These are phyloP conservation scores for Xylogone sp. DNA, from an alignment of 2,329 filamentous ascomycete genomes.

Conservation along the genomic window DNA sequence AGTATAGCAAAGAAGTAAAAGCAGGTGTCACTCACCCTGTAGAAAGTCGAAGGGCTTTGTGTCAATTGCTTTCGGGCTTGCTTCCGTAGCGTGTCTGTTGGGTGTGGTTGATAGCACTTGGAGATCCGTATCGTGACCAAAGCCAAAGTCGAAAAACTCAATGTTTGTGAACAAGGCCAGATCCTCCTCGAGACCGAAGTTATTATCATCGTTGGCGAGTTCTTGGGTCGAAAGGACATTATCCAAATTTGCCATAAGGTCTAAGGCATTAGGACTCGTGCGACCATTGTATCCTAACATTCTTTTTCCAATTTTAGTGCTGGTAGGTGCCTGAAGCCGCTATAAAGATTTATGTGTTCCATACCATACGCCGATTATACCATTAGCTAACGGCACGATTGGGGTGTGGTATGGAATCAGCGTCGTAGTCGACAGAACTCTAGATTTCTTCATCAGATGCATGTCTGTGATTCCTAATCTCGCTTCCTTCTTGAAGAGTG, in stretches of 20 bases:
- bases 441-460: too few species aligned
- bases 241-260: conserved; percentile 86
- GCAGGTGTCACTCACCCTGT: too few species aligned
- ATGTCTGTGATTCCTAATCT: too few species aligned
- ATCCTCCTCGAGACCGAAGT: conserved; percentile 64
- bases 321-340: too few species aligned
- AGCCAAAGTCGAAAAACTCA: conserved; percentile 77
- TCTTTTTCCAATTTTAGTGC: too few species aligned
- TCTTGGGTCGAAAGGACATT: conserved; percentile 61
- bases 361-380: too few species aligned
- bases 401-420: too few species aligned
- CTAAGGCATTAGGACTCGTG: conserved; percentile 80
- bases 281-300: conserved; percentile 77
- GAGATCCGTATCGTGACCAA: conserved; percentile 55
- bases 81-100: conserved; percentile 1
- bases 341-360: too few species aligned
- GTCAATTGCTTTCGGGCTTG: conserved; percentile 22
- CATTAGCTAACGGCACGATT: too few species aligned
- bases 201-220: conserved; percentile 45
- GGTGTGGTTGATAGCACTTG: conserved; percentile 30
- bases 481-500: too few species aligned
- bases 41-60: conserved; percentile 50
- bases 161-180: conserved; percentile 79
- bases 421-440: too few species aligned
- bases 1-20: too few species aligned